These are phyloP conservation scores for Geotrichum histeridarum DNA, from an alignment of 1,139 yeast species.

Conservation along the genomic window DNA sequence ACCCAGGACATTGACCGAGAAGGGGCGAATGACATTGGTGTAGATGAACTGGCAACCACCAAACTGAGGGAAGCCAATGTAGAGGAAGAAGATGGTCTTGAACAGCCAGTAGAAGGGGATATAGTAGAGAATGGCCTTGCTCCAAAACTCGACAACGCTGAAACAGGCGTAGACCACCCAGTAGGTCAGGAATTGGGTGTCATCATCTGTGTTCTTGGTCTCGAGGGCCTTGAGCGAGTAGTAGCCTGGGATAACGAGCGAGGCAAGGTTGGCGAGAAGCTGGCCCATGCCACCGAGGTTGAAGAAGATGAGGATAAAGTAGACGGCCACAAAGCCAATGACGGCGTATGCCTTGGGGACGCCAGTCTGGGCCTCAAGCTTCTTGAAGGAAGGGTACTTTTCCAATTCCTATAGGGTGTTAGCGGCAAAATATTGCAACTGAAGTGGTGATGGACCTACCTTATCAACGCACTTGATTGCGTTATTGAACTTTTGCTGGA, in stretches of 20 bases:
- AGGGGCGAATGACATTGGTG: constrained; percentile 59
- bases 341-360: constrained; percentile 87
- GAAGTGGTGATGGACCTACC: constrained; percentile 23
- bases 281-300: constrained; percentile 91
- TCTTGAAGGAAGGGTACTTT: constrained; percentile 34
- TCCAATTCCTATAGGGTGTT: constrained; percentile 32
- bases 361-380: constrained; percentile 36
- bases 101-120: constrained; percentile 92
- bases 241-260: constrained; percentile 87
- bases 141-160: constrained; percentile 93
- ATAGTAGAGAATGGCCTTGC: constrained; percentile 87
- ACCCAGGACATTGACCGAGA: constrained; percentile 54
- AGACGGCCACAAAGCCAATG: constrained; percentile 56
- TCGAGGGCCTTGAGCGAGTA: constrained; percentile 80
- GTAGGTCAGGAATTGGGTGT: constrained; percentile 81
- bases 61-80: constrained; percentile 80
- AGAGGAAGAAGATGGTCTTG: constrained; percentile 82
- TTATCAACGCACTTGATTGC: constrained; percentile 29
- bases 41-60: constrained; percentile 80
- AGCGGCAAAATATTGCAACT: not conserved
- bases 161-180: constrained; percentile 96
- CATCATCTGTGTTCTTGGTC: constrained; percentile 63
- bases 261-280: constrained; percentile 84
- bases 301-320: constrained; percentile 72
- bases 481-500: constrained; percentile 31